A percentile compares a stretch with the other conserved stretches of the same genome.
Conservation (phyloP, 768 basidiomycete genomes). For the Dentipellis fragilis region DNA sequence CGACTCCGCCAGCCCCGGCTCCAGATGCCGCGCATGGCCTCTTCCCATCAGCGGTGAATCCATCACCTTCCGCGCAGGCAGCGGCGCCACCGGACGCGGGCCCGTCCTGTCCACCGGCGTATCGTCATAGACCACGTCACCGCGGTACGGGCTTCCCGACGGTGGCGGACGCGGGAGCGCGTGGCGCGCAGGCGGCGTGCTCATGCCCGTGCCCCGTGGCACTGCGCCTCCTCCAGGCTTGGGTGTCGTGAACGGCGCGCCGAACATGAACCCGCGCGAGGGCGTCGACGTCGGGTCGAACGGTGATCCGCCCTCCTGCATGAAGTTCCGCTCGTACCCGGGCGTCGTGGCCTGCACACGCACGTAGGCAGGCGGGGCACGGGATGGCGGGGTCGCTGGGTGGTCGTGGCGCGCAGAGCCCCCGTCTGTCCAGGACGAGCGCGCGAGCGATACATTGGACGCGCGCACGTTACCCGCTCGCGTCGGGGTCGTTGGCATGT, state of each 20-base stretch:
- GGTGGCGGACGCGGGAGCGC: background rate
- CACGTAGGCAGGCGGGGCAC: constrained; percentile 15
- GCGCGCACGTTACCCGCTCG: background rate
- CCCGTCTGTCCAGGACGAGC: constrained; percentile 35
- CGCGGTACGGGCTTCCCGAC: background rate
- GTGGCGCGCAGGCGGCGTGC: background rate
- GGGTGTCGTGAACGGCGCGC: constrained; percentile 11
- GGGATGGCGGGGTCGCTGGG: constrained; percentile 38
- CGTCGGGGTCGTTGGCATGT: constrained; percentile 37
- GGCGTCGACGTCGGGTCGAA: constrained; percentile 79
- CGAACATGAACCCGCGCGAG: constrained; percentile 53
- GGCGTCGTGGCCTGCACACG: constrained; percentile 20
- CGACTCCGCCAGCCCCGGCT: background rate
- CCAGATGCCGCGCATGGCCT: background rate
- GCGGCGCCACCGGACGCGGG: background rate
- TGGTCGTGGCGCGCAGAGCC: constrained; percentile 41
- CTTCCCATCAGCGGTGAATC: constrained; percentile 4
- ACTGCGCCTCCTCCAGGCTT: background rate
- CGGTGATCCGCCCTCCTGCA: constrained; percentile 37
- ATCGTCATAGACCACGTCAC: background rate
- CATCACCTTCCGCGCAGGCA: background rate
- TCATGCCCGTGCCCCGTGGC: background rate
- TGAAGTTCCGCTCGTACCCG: constrained; percentile 15
- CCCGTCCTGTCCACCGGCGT: background rate
- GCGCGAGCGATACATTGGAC: constrained; percentile 18